Conservation (phyloP, 148 eudicot genomes). For the Chenopodium album region DNA sequence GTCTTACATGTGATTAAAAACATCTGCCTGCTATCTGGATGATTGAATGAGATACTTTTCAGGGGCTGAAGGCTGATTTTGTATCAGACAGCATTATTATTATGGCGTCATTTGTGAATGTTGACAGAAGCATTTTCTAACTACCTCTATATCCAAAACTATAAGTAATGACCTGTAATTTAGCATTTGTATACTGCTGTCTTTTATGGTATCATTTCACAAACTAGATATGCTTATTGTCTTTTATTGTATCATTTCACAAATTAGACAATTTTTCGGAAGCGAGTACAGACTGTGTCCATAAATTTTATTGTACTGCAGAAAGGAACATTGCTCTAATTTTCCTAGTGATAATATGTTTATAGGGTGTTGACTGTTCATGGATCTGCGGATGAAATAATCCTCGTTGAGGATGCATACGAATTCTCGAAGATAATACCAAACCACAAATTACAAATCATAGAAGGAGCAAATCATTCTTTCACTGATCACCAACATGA, state of each 20-base stretch:
- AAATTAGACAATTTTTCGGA: too few species aligned
- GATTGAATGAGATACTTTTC: too few species aligned
- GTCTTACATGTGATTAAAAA: too few species aligned
- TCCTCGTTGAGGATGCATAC: conserved; percentile 64
- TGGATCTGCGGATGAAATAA: conserved; percentile 68
- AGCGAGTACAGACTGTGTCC: not conserved
- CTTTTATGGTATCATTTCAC: not conserved
- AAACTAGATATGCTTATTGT: not conserved
- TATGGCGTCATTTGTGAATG: too few species aligned
- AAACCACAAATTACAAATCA: conserved; percentile 57
- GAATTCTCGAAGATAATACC: conserved; percentile 75
- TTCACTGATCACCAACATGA: conserved; percentile 55
- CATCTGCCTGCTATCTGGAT: too few species aligned
- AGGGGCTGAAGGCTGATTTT: too few species aligned
- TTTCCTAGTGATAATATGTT: not conserved
- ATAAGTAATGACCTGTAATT: not conserved
- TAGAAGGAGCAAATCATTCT: conserved; percentile 73
- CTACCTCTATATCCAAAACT: not conserved
- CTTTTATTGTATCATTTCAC: not conserved
- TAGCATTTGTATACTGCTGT: not conserved
- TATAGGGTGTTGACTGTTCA: conserved; percentile 81
- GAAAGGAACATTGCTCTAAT: not conserved
- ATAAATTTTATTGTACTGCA: not conserved
- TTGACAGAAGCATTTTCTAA: too few species aligned
- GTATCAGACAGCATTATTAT: too few species aligned